These are phyloP conservation scores for Scheffersomyces ergatensis DNA, from an alignment of 805 yeast species.

Conservation along the genomic window DNA sequence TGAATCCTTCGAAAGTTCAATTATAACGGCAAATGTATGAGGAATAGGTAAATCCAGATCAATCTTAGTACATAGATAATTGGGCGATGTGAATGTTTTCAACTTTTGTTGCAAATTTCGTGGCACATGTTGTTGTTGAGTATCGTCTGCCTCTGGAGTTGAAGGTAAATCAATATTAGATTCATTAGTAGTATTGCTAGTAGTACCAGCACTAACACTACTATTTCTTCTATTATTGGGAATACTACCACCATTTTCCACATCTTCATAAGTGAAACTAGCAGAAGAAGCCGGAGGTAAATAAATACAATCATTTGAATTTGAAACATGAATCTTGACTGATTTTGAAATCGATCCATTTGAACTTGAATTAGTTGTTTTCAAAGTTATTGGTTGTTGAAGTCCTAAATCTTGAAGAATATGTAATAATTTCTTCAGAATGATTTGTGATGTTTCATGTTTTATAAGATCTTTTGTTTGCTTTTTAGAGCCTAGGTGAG, in stretches of 20 bases:
- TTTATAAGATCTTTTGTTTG: constrained; percentile 34
- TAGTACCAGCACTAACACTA: background rate
- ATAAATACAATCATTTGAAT: constrained; percentile 38
- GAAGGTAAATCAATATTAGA: background rate
- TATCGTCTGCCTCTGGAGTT: background rate
- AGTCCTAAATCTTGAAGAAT: constrained; percentile 35
- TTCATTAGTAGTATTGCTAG: constrained; percentile 1
- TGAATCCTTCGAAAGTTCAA: constrained; percentile 40
- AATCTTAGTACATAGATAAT: constrained; percentile 32
- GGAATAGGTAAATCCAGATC: constrained; percentile 44
- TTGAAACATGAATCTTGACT: constrained; percentile 32
- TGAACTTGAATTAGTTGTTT: constrained; percentile 23
- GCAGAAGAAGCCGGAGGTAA: constrained; percentile 38
- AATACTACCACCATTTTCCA: constrained; percentile 35
- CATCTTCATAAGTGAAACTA: constrained; percentile 42
- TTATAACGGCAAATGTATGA: constrained; percentile 51
- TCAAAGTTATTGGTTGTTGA: constrained; percentile 37
- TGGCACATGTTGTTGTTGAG: constrained; percentile 4
- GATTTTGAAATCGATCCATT: constrained; percentile 24
- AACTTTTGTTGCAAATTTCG: constrained; percentile 17
- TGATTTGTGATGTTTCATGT: constrained; percentile 35
- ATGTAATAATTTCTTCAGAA: constrained; percentile 29
- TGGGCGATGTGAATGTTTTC: constrained; percentile 28
- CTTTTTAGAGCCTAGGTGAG: constrained; percentile 3
- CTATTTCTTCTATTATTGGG: constrained; percentile 2